Percentiles rank a stretch among this genome's conserved stretches.
Conservation (phyloP, 106 monocot species). For the Dioscorea alata region DNA sequence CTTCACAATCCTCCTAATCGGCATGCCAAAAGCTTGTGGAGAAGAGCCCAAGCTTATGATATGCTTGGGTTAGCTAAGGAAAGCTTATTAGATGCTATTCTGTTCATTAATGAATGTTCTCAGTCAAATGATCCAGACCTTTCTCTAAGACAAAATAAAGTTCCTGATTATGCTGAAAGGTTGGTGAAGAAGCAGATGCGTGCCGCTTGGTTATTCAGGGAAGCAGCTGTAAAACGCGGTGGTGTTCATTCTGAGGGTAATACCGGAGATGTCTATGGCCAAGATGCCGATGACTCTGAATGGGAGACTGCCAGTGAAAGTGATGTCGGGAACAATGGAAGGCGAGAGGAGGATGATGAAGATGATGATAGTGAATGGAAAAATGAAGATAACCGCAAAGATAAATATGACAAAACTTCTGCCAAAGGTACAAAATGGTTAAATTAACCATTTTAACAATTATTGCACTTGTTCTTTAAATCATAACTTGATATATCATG, state of each 20-base stretch:
- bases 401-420: conserved; percentile 28
- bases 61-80: conserved; percentile 89
- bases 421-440: conserved; percentile 19
- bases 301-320: conserved; percentile 98
- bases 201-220: conserved; percentile 91
- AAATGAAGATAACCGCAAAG: conserved; percentile 17
- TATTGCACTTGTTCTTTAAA: background rate
- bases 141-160: conserved; percentile 70
- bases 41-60: conserved; percentile 93
- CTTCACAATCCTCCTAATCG: conserved; percentile 79
- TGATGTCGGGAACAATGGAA: conserved; percentile 55
- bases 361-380: conserved; percentile 39
- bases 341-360: conserved; percentile 22
- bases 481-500: background rate
- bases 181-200: conserved; percentile 94
- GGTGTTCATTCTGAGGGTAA: conserved; percentile 44
- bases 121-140: conserved; percentile 77
- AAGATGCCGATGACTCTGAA: conserved; percentile 84
- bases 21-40: conserved; percentile 89
- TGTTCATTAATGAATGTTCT: conserved; percentile 86
- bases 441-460: background rate
- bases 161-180: conserved; percentile 92
- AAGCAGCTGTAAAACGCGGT: conserved; percentile 85
- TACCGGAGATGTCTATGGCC: conserved; percentile 40
- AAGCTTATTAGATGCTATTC: conserved; percentile 84